A percentile compares a stretch with the other conserved stretches of the same genome.
Conservation (phyloP, 495 filamentous ascomycete genomes). For the Pyrenula massariospora region DNA sequence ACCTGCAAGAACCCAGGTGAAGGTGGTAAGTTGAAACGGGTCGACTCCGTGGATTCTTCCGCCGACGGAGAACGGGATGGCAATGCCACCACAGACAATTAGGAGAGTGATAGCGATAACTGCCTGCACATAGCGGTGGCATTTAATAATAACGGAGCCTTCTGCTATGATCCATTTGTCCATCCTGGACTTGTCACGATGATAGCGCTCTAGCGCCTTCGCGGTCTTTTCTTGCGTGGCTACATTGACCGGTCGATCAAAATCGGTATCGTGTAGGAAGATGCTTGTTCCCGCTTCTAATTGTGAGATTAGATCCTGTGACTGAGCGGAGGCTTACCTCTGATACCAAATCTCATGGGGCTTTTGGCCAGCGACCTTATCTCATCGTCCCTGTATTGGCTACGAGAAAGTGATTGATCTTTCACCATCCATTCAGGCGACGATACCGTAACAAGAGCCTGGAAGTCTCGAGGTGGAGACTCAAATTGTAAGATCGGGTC, state of each 20-base stretch:
- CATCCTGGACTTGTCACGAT: slow-evolving; percentile 1
- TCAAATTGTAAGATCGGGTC: not conserved
- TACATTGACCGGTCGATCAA: not conserved
- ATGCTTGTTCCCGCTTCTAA: not conserved
- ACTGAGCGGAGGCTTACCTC: not conserved
- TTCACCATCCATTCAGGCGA: not conserved
- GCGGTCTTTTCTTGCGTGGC: not conserved
- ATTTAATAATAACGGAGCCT: slow-evolving; percentile 5
- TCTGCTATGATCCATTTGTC: slow-evolving; percentile 9
- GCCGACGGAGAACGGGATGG: slow-evolving; percentile 11
- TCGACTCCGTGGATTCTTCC: slow-evolving; percentile 17
- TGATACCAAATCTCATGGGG: not conserved
- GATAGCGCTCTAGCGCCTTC: not conserved
- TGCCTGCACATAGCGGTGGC: slow-evolving; percentile 8
- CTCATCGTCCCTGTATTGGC: not conserved
- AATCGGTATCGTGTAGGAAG: not conserved
- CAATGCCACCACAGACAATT: slow-evolving; percentile 6
- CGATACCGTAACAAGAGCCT: slow-evolving; percentile 5
- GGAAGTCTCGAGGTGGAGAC: slow-evolving; percentile 1
- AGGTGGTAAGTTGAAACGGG: slow-evolving; percentile 23
- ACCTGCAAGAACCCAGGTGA: slow-evolving; percentile 18
- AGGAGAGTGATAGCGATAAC: slow-evolving; percentile 5
- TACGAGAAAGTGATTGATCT: not conserved
- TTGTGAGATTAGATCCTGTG: not conserved
- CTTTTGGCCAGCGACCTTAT: not conserved